A percentile compares a stretch with the other conserved stretches of the same genome.
phyloP scores from a whole-genome alignment of 1,284 basidiomycete species.

The Xanthoconium separans region DNA sequence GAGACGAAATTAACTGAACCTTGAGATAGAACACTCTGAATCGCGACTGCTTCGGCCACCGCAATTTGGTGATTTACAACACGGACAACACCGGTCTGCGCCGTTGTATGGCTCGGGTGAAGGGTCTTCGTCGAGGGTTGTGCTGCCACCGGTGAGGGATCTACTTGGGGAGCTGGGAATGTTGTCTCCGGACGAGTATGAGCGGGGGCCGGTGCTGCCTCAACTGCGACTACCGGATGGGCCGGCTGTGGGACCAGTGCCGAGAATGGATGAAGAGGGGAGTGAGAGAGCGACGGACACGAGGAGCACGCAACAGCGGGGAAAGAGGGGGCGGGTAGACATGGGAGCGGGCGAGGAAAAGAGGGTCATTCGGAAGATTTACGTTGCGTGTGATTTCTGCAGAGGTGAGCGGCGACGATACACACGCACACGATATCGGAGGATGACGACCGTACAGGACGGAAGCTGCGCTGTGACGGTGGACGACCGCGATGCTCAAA shows the following conservation, averaged over 20 bases:
- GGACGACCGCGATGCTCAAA: constrained; percentile 57
- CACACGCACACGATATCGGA: background rate
- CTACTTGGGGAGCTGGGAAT: constrained; percentile 28
- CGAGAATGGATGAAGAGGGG: constrained; percentile 15
- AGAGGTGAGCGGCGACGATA: constrained; percentile 47
- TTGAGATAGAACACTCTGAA: constrained; percentile 19
- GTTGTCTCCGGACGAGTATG: constrained; percentile 19
- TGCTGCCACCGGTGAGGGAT: constrained; percentile 30
- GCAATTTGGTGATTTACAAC: constrained; percentile 18
- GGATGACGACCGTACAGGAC: constrained; percentile 41
- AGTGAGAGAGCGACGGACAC: constrained; percentile 11
- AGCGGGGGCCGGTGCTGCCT: constrained; percentile 27
- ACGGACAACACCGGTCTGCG: constrained; percentile 27
- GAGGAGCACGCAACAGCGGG: constrained; percentile 9
- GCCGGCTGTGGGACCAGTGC: constrained; percentile 3
- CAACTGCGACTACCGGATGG: constrained; percentile 29
- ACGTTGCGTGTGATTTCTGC: constrained; percentile 67
- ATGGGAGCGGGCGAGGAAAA: constrained; percentile 22
- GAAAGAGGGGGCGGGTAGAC: constrained; percentile 19
- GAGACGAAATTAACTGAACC: constrained; percentile 9
- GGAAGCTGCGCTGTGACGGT: constrained; percentile 73
- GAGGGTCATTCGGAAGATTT: constrained; percentile 31
- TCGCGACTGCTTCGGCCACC: constrained; percentile 18
- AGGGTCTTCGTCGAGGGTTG: constrained; percentile 22
- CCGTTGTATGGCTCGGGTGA: constrained; percentile 28